Base-by-base conservation (phyloP, 2,329 filamentous ascomycete genomes). In the Cyclaneusma minus region DNA sequence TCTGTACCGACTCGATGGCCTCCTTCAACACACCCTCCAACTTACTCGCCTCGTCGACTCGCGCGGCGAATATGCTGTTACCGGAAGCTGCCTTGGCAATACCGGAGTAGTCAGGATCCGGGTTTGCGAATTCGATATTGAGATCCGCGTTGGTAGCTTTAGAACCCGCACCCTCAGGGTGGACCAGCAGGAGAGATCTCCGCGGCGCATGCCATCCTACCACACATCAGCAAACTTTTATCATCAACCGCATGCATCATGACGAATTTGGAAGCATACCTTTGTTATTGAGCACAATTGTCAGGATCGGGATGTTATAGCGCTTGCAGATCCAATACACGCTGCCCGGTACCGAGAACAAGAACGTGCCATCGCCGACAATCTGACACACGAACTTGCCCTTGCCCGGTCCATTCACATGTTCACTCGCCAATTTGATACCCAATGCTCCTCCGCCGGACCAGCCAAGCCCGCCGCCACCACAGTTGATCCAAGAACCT, bases 401-500 rank as follows among this genome's bases (percentile, higher is more conserved):
- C 37, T 68, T 62, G 22, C 52, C 53, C 2, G 37, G 44, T 0
- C 56, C 60, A 32, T 60, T 49, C 3, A 49, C 48, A 25, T 74
- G 40, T 9, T 37, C 63, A 0, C 61, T 59, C 0, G 77, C 81
- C 6, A 87, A 62, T 45, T 85, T 84, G 43, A 85, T 73, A 3
- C 80, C 81, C 3, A 87, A 49, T 0, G 76, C 74, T 27, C 58
- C 80, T 9, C 81, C 80, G 9, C 79, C 80, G 7, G 71, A 79
- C 80, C 80, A 87, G 2, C 80, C 80, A 0, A 87, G 67, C 3
- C 81, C 81, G 9, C 78, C 80, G 1, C 76, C 80, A 2, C 80
- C 80, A 44, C 79, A 85, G 47, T 84, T 85, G 41, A 87, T 69
- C 75, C 75, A 84, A 0, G 68, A 71, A 0, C 78, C 77, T 0